Conservation (phyloP, 129 eudicot species). For the Escallonia herrerae region DNA sequence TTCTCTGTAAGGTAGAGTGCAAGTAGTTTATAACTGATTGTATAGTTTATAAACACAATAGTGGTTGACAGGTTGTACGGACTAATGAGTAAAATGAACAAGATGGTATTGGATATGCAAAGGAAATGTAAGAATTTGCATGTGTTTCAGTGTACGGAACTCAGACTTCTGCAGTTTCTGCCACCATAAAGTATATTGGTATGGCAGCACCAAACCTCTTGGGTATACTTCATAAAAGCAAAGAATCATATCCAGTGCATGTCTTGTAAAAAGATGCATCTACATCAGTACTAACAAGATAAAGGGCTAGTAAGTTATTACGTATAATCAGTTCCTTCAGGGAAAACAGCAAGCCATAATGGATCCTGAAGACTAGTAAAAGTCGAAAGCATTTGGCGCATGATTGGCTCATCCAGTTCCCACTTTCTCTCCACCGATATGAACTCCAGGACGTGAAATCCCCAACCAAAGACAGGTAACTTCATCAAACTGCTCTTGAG, state of each 20-base stretch:
- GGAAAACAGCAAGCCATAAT: slow-evolving; percentile 82
- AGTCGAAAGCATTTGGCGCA: slow-evolving; percentile 53
- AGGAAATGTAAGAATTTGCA: background rate
- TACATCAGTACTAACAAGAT: background rate
- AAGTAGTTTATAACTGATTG: background rate
- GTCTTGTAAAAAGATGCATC: background rate
- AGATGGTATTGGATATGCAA: background rate
- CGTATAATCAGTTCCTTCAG: slow-evolving; percentile 94
- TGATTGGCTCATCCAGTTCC: slow-evolving; percentile 64
- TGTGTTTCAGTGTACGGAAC: background rate
- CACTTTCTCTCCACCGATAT: slow-evolving; percentile 84
- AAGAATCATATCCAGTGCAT: background rate
- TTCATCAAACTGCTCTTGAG: slow-evolving; percentile 87
- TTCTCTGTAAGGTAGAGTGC: slow-evolving; percentile 34
- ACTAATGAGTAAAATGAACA: background rate
- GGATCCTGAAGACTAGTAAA: slow-evolving; percentile 48
- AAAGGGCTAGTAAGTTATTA: slow-evolving; percentile 22
- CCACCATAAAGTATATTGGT: background rate
- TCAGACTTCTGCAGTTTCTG: background rate
- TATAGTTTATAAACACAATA: background rate
- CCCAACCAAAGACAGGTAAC: slow-evolving; percentile 86
- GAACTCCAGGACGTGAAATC: slow-evolving; percentile 75
- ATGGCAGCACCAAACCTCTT: background rate
- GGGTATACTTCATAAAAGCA: background rate
- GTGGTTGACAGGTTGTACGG: background rate